Evolutionary conservation across 2,329 filamentous ascomycete species (phyloP), one percentile per base, ranked within the genome.

Genomic region (Colletotrichum scovillei): DNA sequence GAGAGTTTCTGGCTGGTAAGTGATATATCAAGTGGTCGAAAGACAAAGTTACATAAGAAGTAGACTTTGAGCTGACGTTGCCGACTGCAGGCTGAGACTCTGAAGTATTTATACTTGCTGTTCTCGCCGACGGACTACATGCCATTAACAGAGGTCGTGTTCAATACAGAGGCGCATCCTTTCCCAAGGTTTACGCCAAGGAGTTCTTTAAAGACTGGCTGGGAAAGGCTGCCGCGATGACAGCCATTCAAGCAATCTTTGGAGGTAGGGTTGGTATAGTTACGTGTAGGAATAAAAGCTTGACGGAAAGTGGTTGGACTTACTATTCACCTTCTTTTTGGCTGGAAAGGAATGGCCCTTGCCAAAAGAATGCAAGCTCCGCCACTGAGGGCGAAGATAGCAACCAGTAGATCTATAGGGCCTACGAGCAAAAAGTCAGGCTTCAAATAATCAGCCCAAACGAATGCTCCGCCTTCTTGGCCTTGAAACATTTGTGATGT

Each of bases 51-150:
- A 32, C 30, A 32, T 32, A 53, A n/a, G 5, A 2, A 1, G 2
- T 8, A 4, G 7, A 26, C 1, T 6, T 22, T 1, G 6, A 26
- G 9, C 57, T 68, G 22, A 63, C 7, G 9, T 71, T 57, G 57
- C 62, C 28, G 7, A 12, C 16, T 30, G 24, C n/a, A 68, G 60
- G 95, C 97, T 56, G 97, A 98, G 85, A 98, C 97, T 32, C 87
- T 98, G 60, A 99, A 99, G 84, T 99, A 98, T 82, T 93, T 99
- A 81, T 98, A 98, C 82, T 90, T 99, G 55, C 88, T 99, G 42
- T 99, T 99, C 84, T 95, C 94, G 1, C 64, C 64, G 1, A 53
- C 32, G 19, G 94, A 97, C 73, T 84, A 98, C 35, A 86, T 98
- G 53, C 94, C 95, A 1, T 87, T 98, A 32, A 93, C 96, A 77